Conservation (phyloP, 352 stramenopile genomes). For the Phytopythium litorale region DNA sequence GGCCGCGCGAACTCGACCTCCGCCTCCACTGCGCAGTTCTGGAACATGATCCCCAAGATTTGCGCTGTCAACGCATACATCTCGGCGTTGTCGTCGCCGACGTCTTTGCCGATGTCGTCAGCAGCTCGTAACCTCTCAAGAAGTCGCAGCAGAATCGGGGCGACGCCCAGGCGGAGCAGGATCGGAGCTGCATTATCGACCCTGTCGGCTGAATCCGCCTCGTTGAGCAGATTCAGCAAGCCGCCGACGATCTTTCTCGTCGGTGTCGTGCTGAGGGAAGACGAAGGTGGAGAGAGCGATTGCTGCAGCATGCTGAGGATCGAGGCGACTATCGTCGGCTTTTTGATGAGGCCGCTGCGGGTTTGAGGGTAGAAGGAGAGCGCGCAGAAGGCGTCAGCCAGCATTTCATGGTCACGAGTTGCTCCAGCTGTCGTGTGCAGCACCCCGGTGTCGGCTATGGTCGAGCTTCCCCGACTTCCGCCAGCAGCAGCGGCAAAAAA, state of each 20-base stretch:
- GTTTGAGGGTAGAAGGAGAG: constrained; percentile 48
- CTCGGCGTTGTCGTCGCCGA: constrained; percentile 10
- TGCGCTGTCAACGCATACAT: constrained; percentile 15
- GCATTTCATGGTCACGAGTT: constrained; percentile 47
- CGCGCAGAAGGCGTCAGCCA: constrained; percentile 64
- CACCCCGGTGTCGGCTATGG: background rate
- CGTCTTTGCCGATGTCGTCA: background rate
- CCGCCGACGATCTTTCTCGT: constrained; percentile 30
- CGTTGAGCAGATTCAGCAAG: constrained; percentile 48
- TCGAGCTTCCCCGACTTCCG: constrained; percentile 6
- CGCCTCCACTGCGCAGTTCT: constrained; percentile 15
- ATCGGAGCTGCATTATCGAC: constrained; percentile 6
- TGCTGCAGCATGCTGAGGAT: constrained; percentile 38
- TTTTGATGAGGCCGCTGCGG: constrained; percentile 46
- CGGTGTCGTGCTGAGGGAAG: constrained; percentile 25
- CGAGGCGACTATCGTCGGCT: constrained; percentile 29
- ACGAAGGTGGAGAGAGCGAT: constrained; percentile 7
- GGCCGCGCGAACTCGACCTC: constrained; percentile 17
- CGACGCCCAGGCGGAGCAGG: constrained; percentile 20
- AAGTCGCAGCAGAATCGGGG: constrained; percentile 19
- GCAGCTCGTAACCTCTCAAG: background rate
- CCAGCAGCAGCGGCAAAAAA: constrained; percentile 48
- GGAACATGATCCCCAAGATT: constrained; percentile 25
- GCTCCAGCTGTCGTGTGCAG: background rate
- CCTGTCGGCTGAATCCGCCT: constrained; percentile 18